Evolutionary conservation across 2,329 filamentous ascomycete genomes (phyloP), one percentile per base, ranked within the genome.

Genomic region (Dothideomycetidae sp.): DNA sequence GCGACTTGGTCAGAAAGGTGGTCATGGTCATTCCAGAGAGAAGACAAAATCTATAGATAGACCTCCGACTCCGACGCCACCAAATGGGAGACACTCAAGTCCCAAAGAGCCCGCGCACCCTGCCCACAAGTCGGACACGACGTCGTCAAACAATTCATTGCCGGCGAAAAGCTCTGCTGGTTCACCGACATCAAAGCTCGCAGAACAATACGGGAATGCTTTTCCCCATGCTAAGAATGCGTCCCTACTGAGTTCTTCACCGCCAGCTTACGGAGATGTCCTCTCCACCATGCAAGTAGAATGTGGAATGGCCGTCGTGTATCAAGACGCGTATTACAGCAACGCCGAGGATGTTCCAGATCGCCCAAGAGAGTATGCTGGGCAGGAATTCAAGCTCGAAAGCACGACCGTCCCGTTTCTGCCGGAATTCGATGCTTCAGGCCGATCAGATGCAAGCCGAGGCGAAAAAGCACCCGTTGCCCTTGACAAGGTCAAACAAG

Each of bases 291-390:
- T 84, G 54, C 57, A 66, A 46, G 53, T 64, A n/a, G 57, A 66
- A 40, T 67, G 67, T 10, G 59, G 75, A 5, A 79, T 81, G 0
- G 66, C 77, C 41, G 69, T 81, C 10, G 70, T 94, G 33, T 92
- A 93, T 45, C 81, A 85, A 55, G 77, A 85, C 52, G 78, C 86
- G 1, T 86, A 78, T 50, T 96, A 93, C 53, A 81, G 85, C 48
- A 68, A 81, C 17, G 83, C 92, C 43, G 68, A 67, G 35, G 90
- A 96, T 57, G 80, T 94, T 0, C 85, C 86, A 10, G 69, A 78
- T 28, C 71, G 78, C 37, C 59, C 69, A 19, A 70, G 83, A 37
- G 84, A 93, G 56, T 96, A 93, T 59, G 88, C 81, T 5, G 88
- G 88, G 3, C 75, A 76, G 47, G 81, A 92, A 48, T 94, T 92